Conservation (phyloP, 176 grass and related monocot genomes). For the Oryza glumipatula region DNA sequence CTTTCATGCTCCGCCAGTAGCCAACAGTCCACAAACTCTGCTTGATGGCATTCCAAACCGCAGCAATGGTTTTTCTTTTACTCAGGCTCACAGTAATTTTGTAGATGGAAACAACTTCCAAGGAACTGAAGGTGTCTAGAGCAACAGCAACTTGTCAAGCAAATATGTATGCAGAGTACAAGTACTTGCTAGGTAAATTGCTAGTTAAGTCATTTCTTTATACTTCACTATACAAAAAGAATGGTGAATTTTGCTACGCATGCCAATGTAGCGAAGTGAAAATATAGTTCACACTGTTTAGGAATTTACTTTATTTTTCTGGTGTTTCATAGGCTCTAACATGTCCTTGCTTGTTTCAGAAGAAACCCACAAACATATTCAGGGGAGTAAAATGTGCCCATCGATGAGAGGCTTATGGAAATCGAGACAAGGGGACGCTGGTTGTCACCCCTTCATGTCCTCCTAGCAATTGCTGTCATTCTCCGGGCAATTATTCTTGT, state of each 20-base stretch:
- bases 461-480: slow-evolving; percentile 38
- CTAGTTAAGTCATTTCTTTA: neutral
- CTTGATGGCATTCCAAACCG: slow-evolving; percentile 43
- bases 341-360: slow-evolving; percentile 48
- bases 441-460: slow-evolving; percentile 33
- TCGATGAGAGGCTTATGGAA: slow-evolving; percentile 43
- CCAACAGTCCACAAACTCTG: slow-evolving; percentile 41
- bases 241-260: neutral
- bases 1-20: slow-evolving; percentile 24
- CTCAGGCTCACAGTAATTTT: slow-evolving; percentile 50
- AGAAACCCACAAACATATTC: slow-evolving; percentile 41
- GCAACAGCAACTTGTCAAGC: slow-evolving; percentile 42
- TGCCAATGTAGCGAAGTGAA: slow-evolving; percentile 32
- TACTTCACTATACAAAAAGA: slow-evolving; percentile 21
- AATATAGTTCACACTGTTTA: slow-evolving; percentile 11
- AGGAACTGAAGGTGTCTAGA: slow-evolving; percentile 56
- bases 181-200: slow-evolving; percentile 57
- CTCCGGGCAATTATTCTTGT: slow-evolving; percentile 33
- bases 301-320: slow-evolving; percentile 14
- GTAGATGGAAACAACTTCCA: slow-evolving; percentile 54
- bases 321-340: slow-evolving; percentile 36
- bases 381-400: slow-evolving; percentile 50
- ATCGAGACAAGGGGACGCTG: slow-evolving; percentile 54
- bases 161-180: slow-evolving; percentile 36
- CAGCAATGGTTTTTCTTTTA: slow-evolving; percentile 40